Evolutionary conservation across 345 rosid genomes (phyloP), one percentile per base, ranked within the genome.

Genomic region (Odontarrhena argentea): DNA sequence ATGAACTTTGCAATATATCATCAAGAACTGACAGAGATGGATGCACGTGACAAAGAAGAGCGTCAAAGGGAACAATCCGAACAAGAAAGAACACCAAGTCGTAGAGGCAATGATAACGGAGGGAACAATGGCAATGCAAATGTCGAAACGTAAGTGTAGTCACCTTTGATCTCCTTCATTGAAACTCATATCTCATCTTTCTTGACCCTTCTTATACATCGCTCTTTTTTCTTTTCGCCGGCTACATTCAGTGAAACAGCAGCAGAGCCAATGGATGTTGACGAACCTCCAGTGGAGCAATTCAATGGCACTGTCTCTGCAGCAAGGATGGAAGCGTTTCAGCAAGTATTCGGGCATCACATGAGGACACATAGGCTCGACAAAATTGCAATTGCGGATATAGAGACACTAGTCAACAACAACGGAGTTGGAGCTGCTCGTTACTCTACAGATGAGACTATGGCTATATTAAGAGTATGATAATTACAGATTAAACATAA

Each of bases 1-100:
- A 67, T 94, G 62, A 94, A 94, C 78, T 94, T 94, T 78, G 99
- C 99, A 28, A 91, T 91, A 76, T 94, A 94, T 74, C 99, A 94
- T 68, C 86, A 84, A 84, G 99, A 94, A 71, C 70, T 94, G 77
- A 85, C 89, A 12, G 97, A 94, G 55, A 94, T 94, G 99, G 99
- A 91, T 46, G 93, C 86, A 43, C 91, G 99, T 6, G 99, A 94
- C 74, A 84, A 87, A 76, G 89, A 83, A 76, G 71, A 86, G 73
- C 85, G 77, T 70, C 66, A 69, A 58, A 83, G 79, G 76, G 99
- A 94, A 78, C 71, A 62, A 42, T 10, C 76, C 24, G 79, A 76
- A 66, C 67, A 63, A n/a, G 91, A 76, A 61, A 83, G 78, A 67
- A 83, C 83, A 60, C 69, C 66, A 52, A 79, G 84, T 50, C 87